Conservation (phyloP, 169 alveolate species). For the Plasmodium gonderi region DNA sequence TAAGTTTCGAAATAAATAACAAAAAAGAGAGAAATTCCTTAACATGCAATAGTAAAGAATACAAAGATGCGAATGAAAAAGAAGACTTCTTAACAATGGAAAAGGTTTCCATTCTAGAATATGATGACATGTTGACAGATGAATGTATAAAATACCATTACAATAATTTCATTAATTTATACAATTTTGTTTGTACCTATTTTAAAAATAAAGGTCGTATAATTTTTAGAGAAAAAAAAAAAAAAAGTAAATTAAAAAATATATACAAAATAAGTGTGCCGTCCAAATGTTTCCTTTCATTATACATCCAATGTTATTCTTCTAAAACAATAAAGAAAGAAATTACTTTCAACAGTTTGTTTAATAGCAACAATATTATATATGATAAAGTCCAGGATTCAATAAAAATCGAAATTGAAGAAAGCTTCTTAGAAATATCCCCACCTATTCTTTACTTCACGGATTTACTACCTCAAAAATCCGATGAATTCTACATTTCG, state of each 20-base stretch:
- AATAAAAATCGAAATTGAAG: constrained; percentile 14
- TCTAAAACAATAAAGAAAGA: constrained; percentile 1
- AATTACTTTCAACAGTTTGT: not conserved
- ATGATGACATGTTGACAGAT: constrained; percentile 39
- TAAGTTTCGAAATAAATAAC: not conserved
- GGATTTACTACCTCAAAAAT: not conserved
- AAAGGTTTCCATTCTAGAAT: constrained; percentile 5
- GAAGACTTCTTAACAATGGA: not conserved
- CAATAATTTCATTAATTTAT: constrained; percentile 9
- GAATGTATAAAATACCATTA: constrained; percentile 20
- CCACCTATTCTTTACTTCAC: constrained; percentile 14
- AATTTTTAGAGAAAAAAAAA: not conserved
- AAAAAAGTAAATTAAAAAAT: not conserved
- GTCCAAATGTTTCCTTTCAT: constrained; percentile 32
- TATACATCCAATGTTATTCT: constrained; percentile 22
- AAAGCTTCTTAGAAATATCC: not conserved
- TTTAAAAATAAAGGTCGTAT: constrained; percentile 10
- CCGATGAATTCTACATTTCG: constrained; percentile 22
- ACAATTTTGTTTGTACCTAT: constrained; percentile 4
- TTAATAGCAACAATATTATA: not conserved
- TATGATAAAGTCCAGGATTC: not conserved
- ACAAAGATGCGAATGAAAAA: constrained; percentile 4
- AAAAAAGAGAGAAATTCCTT: not conserved
- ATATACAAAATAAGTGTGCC: constrained; percentile 43
- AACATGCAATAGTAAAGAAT: constrained; percentile 27